Evolutionary conservation across 2,329 filamentous ascomycete species (phyloP).

Genomic region (Mariannaea elegans): DNA sequence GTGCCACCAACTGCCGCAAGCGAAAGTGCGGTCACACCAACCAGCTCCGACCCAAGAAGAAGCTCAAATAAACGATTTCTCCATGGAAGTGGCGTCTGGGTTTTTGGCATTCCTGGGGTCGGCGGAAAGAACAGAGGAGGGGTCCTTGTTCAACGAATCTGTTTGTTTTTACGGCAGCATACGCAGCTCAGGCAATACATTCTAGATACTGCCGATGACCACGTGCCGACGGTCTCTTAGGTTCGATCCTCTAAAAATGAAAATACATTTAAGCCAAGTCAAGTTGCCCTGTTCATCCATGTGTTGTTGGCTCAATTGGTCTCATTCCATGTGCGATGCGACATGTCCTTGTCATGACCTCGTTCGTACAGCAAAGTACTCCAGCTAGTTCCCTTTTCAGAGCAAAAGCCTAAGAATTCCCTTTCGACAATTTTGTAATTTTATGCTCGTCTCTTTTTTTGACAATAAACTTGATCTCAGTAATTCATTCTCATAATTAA

Average conservation of each 20-base stretch:
- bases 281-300: constrained; percentile 19
- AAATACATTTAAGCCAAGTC: constrained; percentile 28
- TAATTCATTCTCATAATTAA: no score
- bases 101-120: constrained; percentile 51
- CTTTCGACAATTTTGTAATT: no score
- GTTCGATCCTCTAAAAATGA: constrained; percentile 21
- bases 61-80: constrained; percentile 78
- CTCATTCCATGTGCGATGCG: not conserved
- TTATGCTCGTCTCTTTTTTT: no score
- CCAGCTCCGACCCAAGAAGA: constrained; percentile 99
- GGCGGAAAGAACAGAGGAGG: constrained; percentile 47
- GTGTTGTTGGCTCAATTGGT: no score
- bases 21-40: constrained; percentile 99
- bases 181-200: constrained; percentile 49
- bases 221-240: constrained; percentile 30
- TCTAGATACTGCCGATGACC: constrained; percentile 48
- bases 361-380: no score
- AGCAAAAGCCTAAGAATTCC: no score
- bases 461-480: no score
- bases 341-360: no score
- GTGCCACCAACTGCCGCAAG: constrained; percentile 99
- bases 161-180: constrained; percentile 54
- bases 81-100: constrained; percentile 57
- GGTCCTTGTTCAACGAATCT: constrained; percentile 47
- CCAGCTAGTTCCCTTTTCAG: no score